Percentiles rank a stretch among this genome's conserved stretches.
phyloP scores from a whole-genome alignment of 441 rosid species.

The Pelargonium citronellum region DNA sequence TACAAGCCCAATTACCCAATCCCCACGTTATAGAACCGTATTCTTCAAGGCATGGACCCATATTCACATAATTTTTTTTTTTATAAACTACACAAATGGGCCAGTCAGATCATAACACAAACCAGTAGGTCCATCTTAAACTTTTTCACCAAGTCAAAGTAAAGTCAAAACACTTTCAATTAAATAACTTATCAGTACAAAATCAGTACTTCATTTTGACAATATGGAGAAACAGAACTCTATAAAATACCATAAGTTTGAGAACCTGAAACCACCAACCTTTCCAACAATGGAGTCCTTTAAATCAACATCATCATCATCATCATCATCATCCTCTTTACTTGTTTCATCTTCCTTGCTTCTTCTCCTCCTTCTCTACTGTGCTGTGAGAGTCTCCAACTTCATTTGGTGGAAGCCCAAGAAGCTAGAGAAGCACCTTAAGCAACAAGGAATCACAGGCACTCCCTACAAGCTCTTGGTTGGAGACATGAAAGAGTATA shows the following conservation, averaged over 20 bases:
- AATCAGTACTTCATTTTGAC: neutral
- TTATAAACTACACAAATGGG: too few relatives aligned
- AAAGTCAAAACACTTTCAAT: neutral
- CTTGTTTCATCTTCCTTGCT: slow-evolving; percentile 1
- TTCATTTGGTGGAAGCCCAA: slow-evolving; percentile 44
- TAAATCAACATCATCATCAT: neutral
- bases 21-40: too few relatives aligned
- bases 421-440: slow-evolving; percentile 26
- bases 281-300: neutral
- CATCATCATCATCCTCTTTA: too few relatives aligned
- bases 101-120: too few relatives aligned
- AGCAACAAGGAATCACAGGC: slow-evolving; percentile 35
- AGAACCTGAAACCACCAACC: neutral
- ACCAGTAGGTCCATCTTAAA: neutral
- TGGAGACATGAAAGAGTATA: slow-evolving; percentile 38
- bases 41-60: too few relatives aligned
- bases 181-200: neutral
- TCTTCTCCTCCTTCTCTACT: slow-evolving; percentile 20
- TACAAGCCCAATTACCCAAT: too few relatives aligned
- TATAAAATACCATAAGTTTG: neutral
- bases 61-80: too few relatives aligned
- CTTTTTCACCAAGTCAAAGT: neutral
- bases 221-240: neutral
- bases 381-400: slow-evolving; percentile 20
- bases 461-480: slow-evolving; percentile 28